phyloP scores from a whole-genome alignment of 2,329 filamentous ascomycete species.

The Calonectria pseudoreteaudii region DNA sequence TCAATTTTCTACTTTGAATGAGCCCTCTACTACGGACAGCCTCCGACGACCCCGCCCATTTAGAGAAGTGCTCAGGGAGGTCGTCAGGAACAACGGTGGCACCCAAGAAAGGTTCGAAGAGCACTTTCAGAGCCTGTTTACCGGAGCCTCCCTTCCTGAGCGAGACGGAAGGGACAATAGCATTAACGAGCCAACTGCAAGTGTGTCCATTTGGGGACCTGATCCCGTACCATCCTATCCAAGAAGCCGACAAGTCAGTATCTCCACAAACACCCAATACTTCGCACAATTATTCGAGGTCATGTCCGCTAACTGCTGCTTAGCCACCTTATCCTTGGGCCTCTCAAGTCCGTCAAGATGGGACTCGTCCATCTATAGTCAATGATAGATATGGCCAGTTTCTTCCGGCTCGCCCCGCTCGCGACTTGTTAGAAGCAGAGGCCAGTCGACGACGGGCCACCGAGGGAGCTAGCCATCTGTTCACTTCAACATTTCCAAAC shows the following conservation, averaged over 20 bases:
- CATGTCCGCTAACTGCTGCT: neutral
- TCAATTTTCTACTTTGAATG: neutral
- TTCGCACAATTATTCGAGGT: neutral
- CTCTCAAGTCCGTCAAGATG: neutral
- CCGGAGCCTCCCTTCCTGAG: slow-evolving; percentile 28
- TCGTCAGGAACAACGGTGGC: slow-evolving; percentile 38
- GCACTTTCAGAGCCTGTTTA: slow-evolving; percentile 41
- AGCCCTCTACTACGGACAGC: neutral
- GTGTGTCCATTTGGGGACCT: slow-evolving; percentile 41
- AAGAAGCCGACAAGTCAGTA: slow-evolving; percentile 40
- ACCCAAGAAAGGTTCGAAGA: slow-evolving; percentile 44
- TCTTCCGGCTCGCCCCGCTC: slow-evolving; percentile 12
- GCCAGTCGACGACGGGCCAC: slow-evolving; percentile 10
- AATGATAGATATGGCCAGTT: slow-evolving; percentile 6
- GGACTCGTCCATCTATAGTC: neutral
- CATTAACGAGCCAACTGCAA: slow-evolving; percentile 22
- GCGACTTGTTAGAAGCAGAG: slow-evolving; percentile 2
- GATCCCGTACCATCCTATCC: slow-evolving; percentile 34
- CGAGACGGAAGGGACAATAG: slow-evolving; percentile 25
- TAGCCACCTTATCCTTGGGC: slow-evolving; percentile 6
- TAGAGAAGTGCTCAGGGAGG: slow-evolving; percentile 42
- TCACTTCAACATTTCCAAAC: neutral
- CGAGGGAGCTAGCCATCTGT: neutral
- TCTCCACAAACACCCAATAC: neutral
- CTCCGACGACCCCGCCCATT: slow-evolving; percentile 32